Base-by-base conservation (phyloP, 768 basidiomycete genomes). In the Pholiota conissans region DNA sequence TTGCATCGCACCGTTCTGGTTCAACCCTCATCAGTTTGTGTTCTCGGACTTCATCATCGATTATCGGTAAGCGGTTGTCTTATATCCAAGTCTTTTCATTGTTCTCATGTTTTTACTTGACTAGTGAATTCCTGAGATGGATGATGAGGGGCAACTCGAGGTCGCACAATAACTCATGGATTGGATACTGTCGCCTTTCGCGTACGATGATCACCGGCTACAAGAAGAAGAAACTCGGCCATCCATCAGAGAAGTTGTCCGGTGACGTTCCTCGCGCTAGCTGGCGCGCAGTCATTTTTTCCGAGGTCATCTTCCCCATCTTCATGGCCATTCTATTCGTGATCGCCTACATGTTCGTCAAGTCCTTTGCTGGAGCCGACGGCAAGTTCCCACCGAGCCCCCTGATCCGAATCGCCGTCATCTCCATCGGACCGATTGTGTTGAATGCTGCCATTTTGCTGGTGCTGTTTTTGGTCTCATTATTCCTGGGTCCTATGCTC, bases 11-110 rank as follows among this genome's bases (percentile, higher is more conserved):
- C 97, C 97, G 7, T 99, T 99, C 89, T 72, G 98, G 67, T 99
- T 98, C 84, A 99, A 98, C 71, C 97, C 97, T n/a, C 97, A 99
- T 73, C 97, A 98, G 74, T 99, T 99, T 77, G 91, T 92, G 18
- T 90, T 95, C 73, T 85, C 94, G 35, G 97, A 99, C 73, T 99
- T 95, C 74, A 84, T 98, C 72, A 91, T 98, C 69, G 97, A 99
- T 74, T 94, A 94, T 67, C 81, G 90, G 90, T 89, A 67, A 67
- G 84, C 73, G 47, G 45, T 49, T 18, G 20, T 34, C 27, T 49
- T 10, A 56, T 20, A 2, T 16, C 29, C 22, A 45, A n/a, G 14
- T 40, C 35, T 34, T 56, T 28, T 35, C 24, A 20, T 24, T 60
- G 3, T 59, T 52, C 35, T 64, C n/a, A 48, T 35, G 28, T 29